Evolutionary conservation across 1,284 basidiomycete species (phyloP).

Genomic region (Termitomyces sp.): DNA sequence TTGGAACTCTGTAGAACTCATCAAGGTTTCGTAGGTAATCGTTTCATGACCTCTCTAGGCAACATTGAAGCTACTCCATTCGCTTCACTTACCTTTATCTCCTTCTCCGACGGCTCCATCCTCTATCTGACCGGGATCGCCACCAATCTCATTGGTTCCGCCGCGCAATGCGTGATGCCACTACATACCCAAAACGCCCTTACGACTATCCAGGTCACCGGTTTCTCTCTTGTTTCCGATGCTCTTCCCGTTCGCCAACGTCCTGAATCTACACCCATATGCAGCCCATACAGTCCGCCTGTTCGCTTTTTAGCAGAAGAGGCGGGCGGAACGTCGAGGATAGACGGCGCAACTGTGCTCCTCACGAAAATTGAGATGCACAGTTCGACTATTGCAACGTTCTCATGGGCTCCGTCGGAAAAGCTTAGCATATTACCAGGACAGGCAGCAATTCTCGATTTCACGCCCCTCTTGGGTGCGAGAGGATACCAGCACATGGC

Average conservation of each 20-base stretch:
- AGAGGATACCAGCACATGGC: conserved; percentile 48
- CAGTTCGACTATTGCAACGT: conserved; percentile 46
- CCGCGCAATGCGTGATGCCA: conserved; percentile 50
- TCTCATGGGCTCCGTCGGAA: conserved; percentile 40
- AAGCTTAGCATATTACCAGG: conserved; percentile 41
- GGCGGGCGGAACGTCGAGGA: conserved; percentile 12
- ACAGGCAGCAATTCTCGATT: conserved; percentile 52
- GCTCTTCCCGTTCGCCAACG: conserved; percentile 50
- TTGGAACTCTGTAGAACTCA: background rate
- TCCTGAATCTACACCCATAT: conserved; percentile 27
- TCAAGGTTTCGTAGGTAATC: conserved; percentile 40
- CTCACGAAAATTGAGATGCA: conserved; percentile 38
- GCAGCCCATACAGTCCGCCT: conserved; percentile 57
- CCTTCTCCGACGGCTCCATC: conserved; percentile 49
- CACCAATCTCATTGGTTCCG: conserved; percentile 41
- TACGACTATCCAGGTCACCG: conserved; percentile 45
- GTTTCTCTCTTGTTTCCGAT: conserved; percentile 48
- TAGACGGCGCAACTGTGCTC: conserved; percentile 27
- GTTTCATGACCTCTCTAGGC: conserved; percentile 56
- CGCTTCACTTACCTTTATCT: conserved; percentile 51
- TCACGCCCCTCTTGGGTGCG: conserved; percentile 43
- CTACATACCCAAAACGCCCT: conserved; percentile 38
- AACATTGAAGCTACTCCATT: conserved; percentile 55
- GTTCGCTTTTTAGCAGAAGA: conserved; percentile 50
- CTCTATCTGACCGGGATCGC: conserved; percentile 61